Evolutionary conservation across 768 basidiomycete species (phyloP), one percentile per base, ranked within the genome.

Genomic region (Suillus occidentalis): DNA sequence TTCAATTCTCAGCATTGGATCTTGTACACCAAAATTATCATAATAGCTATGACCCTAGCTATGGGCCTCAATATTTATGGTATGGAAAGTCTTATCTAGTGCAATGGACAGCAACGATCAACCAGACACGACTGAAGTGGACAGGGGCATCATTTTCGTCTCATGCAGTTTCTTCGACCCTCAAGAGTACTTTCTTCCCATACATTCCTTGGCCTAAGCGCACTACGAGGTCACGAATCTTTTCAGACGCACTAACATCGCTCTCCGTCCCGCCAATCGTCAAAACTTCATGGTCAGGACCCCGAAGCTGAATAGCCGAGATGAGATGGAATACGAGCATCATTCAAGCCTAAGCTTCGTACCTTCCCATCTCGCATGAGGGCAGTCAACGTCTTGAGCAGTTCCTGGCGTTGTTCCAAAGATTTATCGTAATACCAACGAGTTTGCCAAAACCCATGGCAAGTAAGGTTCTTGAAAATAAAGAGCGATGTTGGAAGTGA

Each of bases 401-500:
- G 68, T 5, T 71, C 71, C 62, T 83, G 79, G 49, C 87, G 79
- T 68, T 89, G 85, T 16, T 78, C 75, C 28, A 73, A 76, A 18
- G 81, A 72, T 60, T 84, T 83, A 34, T 81, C 75, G 31, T 76
- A 73, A 67, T 90, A 90, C 91, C 91, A 92, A 37, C 83, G 81
- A 60, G 80, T 86, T 73, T 91, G 89, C 91, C 92, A 94, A 75
- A 89, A 93, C 6, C 92, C 94, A 59, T 86, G 89, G 28, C 83
- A 82, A 0, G 83, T 89, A 67, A 95, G 79, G 73, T 92, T 90
- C 67, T 88, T 92, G 82, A 96, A 96, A 65, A 96, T 94, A 76
- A 92, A 89, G 25, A 88, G 78, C 0, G 90, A 90, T 0, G 91
- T 89, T 1, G 94, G 90, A 25, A 96, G 73, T 1, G 87, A 83